phyloP scores from a whole-genome alignment of 192 early-diverging fungal genomes.

The Radiomyces spectabilis region DNA sequence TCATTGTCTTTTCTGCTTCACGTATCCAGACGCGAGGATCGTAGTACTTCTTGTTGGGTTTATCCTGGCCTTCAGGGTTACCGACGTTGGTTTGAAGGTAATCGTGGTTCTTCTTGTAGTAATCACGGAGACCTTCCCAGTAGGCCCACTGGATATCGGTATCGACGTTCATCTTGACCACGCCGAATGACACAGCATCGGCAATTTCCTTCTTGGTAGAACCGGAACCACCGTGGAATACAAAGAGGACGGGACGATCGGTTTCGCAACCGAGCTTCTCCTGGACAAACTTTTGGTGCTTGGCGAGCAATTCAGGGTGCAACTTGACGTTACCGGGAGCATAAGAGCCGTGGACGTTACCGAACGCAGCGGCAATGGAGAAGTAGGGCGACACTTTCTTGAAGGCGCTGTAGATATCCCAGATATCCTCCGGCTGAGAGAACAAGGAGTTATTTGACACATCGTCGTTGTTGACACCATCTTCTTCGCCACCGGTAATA shows the following conservation, averaged over 20 bases:
- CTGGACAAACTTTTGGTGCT: conserved; percentile 80
- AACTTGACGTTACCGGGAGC: conserved; percentile 89
- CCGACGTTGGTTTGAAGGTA: conserved; percentile 88
- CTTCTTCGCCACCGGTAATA: conserved; percentile 95
- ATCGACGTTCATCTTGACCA: conserved; percentile 98
- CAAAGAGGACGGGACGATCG: conserved; percentile 83
- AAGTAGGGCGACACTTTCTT: conserved; percentile 74
- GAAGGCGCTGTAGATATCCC: conserved; percentile 87
- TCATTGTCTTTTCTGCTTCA: conserved; percentile 82
- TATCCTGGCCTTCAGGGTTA: conserved; percentile 85
- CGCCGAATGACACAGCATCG: conserved; percentile 35
- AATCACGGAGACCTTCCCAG: conserved; percentile 77
- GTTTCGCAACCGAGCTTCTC: conserved; percentile 50
- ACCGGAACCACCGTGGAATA: conserved; percentile 95
- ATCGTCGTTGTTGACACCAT: conserved; percentile 89
- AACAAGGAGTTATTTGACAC: conserved; percentile 83
- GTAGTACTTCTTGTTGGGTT: conserved; percentile 97
- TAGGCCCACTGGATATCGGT: conserved; percentile 97
- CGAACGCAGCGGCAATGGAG: conserved; percentile 92
- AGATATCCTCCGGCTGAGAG: conserved; percentile 90
- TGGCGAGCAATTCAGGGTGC: conserved; percentile 81
- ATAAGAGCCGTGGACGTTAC: conserved; percentile 94
- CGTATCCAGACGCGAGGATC: conserved; percentile 90
- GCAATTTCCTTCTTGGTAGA: conserved; percentile 27
- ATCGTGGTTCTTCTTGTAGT: conserved; percentile 76